Base-by-base conservation (phyloP, 176 grass and related monocot species). In the Oryza australiensis region DNA sequence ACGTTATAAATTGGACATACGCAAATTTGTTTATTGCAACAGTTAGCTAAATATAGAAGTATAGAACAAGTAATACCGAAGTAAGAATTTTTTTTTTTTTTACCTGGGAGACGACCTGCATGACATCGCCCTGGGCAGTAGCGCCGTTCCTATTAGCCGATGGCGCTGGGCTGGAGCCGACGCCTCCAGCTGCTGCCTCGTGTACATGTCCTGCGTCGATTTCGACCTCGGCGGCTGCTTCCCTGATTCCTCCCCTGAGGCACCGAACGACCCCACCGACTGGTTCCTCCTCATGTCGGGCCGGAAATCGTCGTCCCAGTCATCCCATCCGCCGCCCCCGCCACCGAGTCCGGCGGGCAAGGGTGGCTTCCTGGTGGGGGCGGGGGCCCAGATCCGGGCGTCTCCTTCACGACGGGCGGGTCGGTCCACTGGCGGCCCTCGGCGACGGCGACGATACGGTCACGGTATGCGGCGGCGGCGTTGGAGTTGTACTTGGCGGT, bases 401-500 rank as follows among this genome's bases (percentile, higher is more conserved):
- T 88, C 77, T 99, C 96, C 73, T 77, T 92, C 12, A 99, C 87
- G 20, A 93, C 73, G 13, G 93, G 96, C 5, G 96, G 93, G 42
- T 99, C 93, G 49, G 82, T 92, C 96, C 96, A 99, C 11, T 80
- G 67, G 5, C 74, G 41, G 24, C 91, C 93, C 69, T 99, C 96
- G 9, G 96, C 89, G 57, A 99, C 70, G 2, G 96, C 89, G 35
- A 73, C 89, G 87, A 99, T 91, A 64, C 93, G 93, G 70, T 95
- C 91, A 59, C 96, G 93, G 79, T 99, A 99, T 0, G 90, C 88
- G 8, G 93, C 75, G 0, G 96, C 96, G 24, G 88, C 96, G 49
- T 91, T 87, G 87, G 93, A 91, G 91, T 99, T 99, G 83, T 99
- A 99, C 87, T 99, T 99, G 82, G 97, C 75, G 20, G 89, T 99